Percentiles rank a stretch among this genome's conserved stretches.
These are phyloP conservation scores for Calamus simplicifolius DNA, from an alignment of 176 grass and related monocot genomes.

Conservation along the genomic window DNA sequence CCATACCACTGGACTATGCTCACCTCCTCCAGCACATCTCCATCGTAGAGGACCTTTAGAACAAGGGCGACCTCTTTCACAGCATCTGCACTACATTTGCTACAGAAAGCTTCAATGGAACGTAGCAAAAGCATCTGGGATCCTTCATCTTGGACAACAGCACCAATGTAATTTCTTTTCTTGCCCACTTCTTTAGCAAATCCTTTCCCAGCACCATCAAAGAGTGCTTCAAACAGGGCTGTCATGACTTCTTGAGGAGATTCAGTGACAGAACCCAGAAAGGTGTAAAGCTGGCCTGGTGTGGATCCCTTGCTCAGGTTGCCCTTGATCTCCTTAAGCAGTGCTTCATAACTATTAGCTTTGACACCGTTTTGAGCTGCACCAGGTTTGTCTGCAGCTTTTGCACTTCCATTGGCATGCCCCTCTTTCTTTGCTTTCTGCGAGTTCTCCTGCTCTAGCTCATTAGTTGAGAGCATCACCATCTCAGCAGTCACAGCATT, in stretches of 20 bases:
- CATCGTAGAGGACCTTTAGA: slow-evolving; percentile 61
- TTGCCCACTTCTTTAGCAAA: slow-evolving; percentile 63
- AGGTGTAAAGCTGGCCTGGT: slow-evolving; percentile 34
- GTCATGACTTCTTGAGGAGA: slow-evolving; percentile 48
- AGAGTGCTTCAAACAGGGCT: slow-evolving; percentile 58
- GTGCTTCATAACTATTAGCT: slow-evolving; percentile 1
- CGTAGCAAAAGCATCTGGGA: slow-evolving; percentile 40
- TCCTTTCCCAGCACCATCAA: slow-evolving; percentile 51
- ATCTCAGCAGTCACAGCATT: slow-evolving; percentile 78
- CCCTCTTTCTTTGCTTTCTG: slow-evolving; percentile 7
- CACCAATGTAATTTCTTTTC: slow-evolving; percentile 52
- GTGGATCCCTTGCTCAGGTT: slow-evolving; percentile 34
- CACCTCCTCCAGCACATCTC: slow-evolving; percentile 64
- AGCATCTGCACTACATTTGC: slow-evolving; percentile 37
- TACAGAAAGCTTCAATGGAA: slow-evolving; percentile 39
- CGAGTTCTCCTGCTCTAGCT: slow-evolving; percentile 35
- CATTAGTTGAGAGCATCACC: slow-evolving; percentile 59
- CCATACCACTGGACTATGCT: slow-evolving; percentile 54
- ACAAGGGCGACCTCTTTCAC: slow-evolving; percentile 71
- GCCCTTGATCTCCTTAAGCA: slow-evolving; percentile 41
- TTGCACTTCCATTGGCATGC: slow-evolving; percentile 5
- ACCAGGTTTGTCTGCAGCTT: neutral
- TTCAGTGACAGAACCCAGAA: slow-evolving; percentile 20
- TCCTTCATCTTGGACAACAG: slow-evolving; percentile 33
- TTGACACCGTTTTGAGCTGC: slow-evolving; percentile 8